Base-by-base conservation (phyloP, 805 yeast genomes). In the Kodamaea kaohsiungensis region DNA sequence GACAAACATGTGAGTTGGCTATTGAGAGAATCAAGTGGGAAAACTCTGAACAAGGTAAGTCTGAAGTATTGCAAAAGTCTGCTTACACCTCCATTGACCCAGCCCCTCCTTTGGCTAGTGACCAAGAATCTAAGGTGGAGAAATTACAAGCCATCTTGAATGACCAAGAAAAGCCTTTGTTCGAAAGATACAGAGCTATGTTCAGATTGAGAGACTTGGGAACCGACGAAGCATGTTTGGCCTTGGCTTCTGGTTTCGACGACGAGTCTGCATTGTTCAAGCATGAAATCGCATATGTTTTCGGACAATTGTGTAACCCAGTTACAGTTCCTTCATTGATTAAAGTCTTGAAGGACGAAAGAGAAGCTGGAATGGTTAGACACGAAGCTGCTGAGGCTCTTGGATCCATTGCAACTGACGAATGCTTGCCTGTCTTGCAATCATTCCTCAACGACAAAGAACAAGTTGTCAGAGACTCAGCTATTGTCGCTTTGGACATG, bases 321-420 rank as follows among this genome's bases (percentile, higher is more conserved):
- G 89, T 86, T 38, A 86, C 96, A 39, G 96, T 95, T 37, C 97
- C 98, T 40, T 79, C 93, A 17, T 82, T 96, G 58, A 81, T 91
- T 54, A 86, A 89, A 73, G 91, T 95, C 2, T 81, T 96, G 63
- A 85, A 85, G 62, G 84, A 89, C 70, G 82, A 79, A 56, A 66
- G 73, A 13, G 97, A 95, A 76, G 98, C 96, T 51, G 96, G 96
- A 59, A 95, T 95, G 99, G 99, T 96, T 35, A 88, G 99, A 76
- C 99, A 95, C 69, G 99, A 95, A 76, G 99, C 98, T 55, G 99
- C 98, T 22, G 99, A 95, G 76, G 99, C 99, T 22, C 80, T 96
- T 64, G 99, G 99, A 25, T 84, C 96, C 27, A 95, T 95, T 68
- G 98, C 97, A 25, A 90, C 98, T 8, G 97, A 90, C 65, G 98